phyloP scores from a whole-genome alignment of 208 protist species.

The Lotmaria passim region DNA sequence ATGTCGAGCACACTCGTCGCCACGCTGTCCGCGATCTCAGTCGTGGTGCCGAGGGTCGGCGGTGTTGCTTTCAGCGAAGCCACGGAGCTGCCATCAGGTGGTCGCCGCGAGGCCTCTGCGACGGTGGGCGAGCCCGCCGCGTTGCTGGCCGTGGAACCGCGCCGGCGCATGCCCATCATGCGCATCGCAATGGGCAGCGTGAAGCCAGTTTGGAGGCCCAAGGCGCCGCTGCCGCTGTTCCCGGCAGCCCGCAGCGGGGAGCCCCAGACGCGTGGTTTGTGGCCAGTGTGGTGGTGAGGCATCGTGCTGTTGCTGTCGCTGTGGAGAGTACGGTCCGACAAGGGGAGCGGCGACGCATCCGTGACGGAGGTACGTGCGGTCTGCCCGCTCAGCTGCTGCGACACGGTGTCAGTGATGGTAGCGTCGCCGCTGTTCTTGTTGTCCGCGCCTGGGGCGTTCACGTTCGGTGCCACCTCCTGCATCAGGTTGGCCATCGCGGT shows the following conservation, averaged over 20 bases:
- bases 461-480: not conserved
- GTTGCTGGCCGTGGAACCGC: not conserved
- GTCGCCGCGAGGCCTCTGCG: not conserved
- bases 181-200: slow-evolving; percentile 19
- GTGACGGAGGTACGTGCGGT: too few species aligned
- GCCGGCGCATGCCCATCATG: not conserved
- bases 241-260: not conserved
- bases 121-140: not conserved
- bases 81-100: not conserved
- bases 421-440: slow-evolving; percentile 4
- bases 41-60: not conserved
- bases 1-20: slow-evolving; percentile 32
- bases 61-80: not conserved
- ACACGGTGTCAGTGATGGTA: too few species aligned
- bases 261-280: not conserved
- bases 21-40: not conserved
- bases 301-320: not conserved
- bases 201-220: slow-evolving; percentile 3
- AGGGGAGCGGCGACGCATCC: too few species aligned
- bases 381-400: slow-evolving; percentile 1
- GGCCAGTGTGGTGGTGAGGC: not conserved
- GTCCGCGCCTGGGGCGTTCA: not conserved
- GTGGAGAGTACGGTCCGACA: not conserved
- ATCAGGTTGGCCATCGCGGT: not conserved
- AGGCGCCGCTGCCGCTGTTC: not conserved